Evolutionary conservation across 306 rosid species (phyloP), one percentile per base, ranked within the genome.

Genomic region (Vachellia collinsii): DNA sequence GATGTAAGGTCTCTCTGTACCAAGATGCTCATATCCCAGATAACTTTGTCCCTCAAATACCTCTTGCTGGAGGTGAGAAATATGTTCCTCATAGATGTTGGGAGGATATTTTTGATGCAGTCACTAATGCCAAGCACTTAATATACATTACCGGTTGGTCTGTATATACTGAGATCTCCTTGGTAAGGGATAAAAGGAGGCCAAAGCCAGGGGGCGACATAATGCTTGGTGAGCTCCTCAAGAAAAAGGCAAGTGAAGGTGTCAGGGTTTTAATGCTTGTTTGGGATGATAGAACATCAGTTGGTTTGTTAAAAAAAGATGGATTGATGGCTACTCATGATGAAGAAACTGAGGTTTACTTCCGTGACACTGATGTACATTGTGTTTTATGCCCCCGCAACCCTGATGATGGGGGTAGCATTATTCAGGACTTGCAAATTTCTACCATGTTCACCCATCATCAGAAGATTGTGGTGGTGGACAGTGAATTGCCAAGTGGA

Each of bases 281-380:
- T 68, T 91, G 96, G 96, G 96, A 91, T 78, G 93, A 91, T 81
- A 91, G 96, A 80, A 91, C 96, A 42, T 91, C 96, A 8, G 93
- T 85, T 62, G 74, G 81, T 74, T 70, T 89, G 81, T 85, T 91
- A 76, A 91, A 91, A 82, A 91, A 88, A 74, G 96, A 91, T 80
- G 96, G 96, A 17, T 50, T 88, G 78, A 91, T 91, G 96, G 96
- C 89, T 76, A 91, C 96, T 29, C 96, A 91, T 37, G 96, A 91
- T 48, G 87, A 91, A 88, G 96, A 91, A 80, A 91, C 93, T 0
- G 89, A 23, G 34, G 78, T 39, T 3, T 89, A 69, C 81, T 91
- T 91, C 11, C n/a, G 50, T 0, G 80, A 80, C 70, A 83, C 90
- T 67, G 90, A 89, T n/a, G 96, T 91, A 79, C 85, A 89, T 39